Conservation (phyloP, 1,139 yeast genomes). For the Debaryomyces subglobosus region DNA sequence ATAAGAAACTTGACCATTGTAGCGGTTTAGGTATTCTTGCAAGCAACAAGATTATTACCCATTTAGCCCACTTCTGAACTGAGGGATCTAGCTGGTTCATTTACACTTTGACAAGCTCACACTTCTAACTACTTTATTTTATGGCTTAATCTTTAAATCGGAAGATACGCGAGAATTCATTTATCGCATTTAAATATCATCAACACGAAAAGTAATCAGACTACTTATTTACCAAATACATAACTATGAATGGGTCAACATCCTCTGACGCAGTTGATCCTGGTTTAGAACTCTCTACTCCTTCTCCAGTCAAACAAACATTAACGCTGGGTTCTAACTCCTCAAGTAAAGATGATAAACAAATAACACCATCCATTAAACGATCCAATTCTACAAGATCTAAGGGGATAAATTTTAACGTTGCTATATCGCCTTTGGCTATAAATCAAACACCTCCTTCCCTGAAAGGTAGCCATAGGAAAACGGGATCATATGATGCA, state of each 20-base stretch:
- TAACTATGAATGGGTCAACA: background rate
- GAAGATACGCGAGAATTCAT: constrained; percentile 1
- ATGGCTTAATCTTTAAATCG: background rate
- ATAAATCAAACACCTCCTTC: constrained; percentile 5
- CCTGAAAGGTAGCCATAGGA: background rate
- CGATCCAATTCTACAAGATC: constrained; percentile 17
- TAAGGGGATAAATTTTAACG: constrained; percentile 34
- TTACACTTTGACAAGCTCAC: background rate
- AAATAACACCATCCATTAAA: background rate
- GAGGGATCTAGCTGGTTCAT: constrained; percentile 3
- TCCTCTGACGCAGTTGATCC: background rate
- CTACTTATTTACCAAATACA: background rate
- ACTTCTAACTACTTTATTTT: background rate
- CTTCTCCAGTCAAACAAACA: constrained; percentile 12
- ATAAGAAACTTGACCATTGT: constrained; percentile 36
- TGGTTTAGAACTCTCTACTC: constrained; percentile 6
- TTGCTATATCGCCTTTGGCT: constrained; percentile 33
- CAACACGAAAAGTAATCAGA: background rate
- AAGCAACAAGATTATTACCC: constrained; percentile 30
- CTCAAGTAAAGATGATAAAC: constrained; percentile 1
- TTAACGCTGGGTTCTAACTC: constrained; percentile 1
- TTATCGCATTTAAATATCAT: background rate
- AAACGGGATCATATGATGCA: background rate
- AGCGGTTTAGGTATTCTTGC: constrained; percentile 31
- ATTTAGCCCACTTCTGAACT: constrained; percentile 30